A percentile compares a stretch with the other conserved stretches of the same genome.
phyloP scores from a whole-genome alignment of 2,329 filamentous ascomycete species.

The Colletotrichum australisinense region DNA sequence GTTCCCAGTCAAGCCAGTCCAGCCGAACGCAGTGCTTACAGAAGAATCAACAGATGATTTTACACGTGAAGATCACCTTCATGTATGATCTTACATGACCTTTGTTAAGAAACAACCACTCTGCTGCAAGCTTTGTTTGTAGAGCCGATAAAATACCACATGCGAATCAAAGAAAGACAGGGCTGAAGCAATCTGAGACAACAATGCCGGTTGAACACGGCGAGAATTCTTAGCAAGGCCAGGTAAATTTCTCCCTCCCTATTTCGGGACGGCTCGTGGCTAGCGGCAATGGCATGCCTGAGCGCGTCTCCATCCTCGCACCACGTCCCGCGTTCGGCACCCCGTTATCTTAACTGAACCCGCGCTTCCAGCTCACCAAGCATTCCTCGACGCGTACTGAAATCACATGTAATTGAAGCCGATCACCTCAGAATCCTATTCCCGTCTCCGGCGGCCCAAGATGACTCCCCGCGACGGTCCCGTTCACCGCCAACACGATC shows the following conservation, averaged over 20 bases:
- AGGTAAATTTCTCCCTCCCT: background rate
- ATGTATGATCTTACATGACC: too few species aligned
- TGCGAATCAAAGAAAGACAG: background rate
- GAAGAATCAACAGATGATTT: background rate
- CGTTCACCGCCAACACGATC: constrained; percentile 41
- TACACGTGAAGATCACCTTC: too few species aligned
- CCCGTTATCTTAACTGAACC: background rate
- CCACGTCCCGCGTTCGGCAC: background rate
- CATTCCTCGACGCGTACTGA: background rate
- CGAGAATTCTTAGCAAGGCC: too few species aligned
- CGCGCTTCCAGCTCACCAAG: background rate
- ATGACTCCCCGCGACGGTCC: constrained; percentile 40
- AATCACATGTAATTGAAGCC: background rate
- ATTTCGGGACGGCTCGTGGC: background rate
- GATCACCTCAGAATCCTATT: background rate
- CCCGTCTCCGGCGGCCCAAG: constrained; percentile 44
- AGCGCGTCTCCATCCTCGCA: background rate
- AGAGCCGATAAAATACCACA: background rate
- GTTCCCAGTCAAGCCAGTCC: background rate
- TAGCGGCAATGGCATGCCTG: background rate
- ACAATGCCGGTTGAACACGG: background rate
- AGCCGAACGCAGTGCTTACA: background rate
- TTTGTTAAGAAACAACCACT: background rate
- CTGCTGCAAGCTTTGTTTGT: background rate
- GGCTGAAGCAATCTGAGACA: background rate